Conservation (phyloP, 2,329 filamentous ascomycete genomes). For the Arachnomyces sp. region DNA sequence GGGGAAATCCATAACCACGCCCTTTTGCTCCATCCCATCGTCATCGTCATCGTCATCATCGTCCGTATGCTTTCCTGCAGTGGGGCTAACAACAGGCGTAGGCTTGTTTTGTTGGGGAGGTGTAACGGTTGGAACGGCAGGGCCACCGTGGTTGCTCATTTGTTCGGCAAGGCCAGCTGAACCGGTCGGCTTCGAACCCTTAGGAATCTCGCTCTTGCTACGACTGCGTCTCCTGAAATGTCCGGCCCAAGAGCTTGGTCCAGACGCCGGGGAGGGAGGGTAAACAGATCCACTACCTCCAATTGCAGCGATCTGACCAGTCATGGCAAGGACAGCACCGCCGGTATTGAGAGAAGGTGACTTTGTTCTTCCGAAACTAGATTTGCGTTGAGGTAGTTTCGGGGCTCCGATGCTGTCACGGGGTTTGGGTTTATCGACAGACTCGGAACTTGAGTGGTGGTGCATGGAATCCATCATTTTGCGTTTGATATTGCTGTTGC, state of each 20-base stretch:
- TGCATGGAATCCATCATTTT: conserved; percentile 26
- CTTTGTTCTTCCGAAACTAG: conserved; percentile 31
- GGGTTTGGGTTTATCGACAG: conserved; percentile 14
- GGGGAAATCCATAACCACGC: conserved; percentile 54
- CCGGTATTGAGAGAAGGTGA: conserved; percentile 34
- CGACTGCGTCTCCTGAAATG: conserved; percentile 42
- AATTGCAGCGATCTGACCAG: conserved; percentile 39
- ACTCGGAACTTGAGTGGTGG: conserved; percentile 22
- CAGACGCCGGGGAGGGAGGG: conserved; percentile 33
- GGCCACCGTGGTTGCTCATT: conserved; percentile 51
- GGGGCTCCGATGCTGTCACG: conserved; percentile 22
- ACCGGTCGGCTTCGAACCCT: conserved; percentile 24
- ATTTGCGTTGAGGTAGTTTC: conserved; percentile 29
- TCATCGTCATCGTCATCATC: conserved; percentile 45
- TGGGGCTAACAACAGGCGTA: conserved; percentile 10
- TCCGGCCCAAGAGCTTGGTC: conserved; percentile 38
- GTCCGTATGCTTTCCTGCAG: conserved; percentile 22
- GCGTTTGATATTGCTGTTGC: conserved; percentile 42
- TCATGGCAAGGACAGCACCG: conserved; percentile 37
- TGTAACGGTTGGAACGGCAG: conserved; percentile 49
- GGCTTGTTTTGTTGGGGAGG: conserved; percentile 35
- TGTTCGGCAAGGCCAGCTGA: conserved; percentile 44
- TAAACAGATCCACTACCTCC: conserved; percentile 52
- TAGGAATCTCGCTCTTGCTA: conserved; percentile 52
- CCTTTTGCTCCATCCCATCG: conserved; percentile 49